Evolutionary conservation across 176 grass and related monocot species (phyloP).

Genomic region (Lolium multiflorum): DNA sequence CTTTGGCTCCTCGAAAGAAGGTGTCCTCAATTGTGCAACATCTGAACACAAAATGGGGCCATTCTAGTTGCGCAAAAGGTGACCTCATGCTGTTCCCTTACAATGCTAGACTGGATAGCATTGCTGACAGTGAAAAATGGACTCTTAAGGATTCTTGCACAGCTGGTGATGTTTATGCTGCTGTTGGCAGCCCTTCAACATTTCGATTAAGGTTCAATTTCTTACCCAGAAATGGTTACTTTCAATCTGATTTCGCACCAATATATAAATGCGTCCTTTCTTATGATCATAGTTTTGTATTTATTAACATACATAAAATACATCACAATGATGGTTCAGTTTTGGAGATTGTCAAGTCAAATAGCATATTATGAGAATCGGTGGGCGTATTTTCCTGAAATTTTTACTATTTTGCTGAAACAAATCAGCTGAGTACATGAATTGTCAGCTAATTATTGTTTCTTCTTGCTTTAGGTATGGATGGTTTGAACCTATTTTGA

Average conservation of each 20-base stretch:
- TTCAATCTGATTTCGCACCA: background rate
- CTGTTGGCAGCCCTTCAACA: conserved; percentile 64
- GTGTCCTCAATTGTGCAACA: conserved; percentile 97
- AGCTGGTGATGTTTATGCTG: conserved; percentile 82
- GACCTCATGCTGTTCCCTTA: conserved; percentile 80
- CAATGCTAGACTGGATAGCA: conserved; percentile 53
- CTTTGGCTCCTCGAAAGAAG: conserved; percentile 82
- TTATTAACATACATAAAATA: background rate
- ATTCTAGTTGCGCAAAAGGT: conserved; percentile 58
- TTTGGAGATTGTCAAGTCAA: background rate
- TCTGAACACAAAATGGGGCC: conserved; percentile 84
- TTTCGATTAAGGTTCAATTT: conserved; percentile 84
- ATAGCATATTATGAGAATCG: background rate
- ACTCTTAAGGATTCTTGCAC: conserved; percentile 67
- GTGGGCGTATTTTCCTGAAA: background rate
- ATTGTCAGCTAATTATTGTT: conserved; percentile 3
- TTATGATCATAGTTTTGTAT: conserved; percentile 11
- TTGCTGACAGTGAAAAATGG: conserved; percentile 69
- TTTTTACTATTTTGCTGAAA: background rate
- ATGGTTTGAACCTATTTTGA: conserved; percentile 65
- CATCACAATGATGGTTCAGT: background rate
- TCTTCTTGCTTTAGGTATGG: conserved; percentile 72
- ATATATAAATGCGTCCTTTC: background rate
- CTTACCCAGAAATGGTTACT: conserved; percentile 6
- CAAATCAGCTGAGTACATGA: background rate